phyloP scores from a whole-genome alignment of 2,329 filamentous ascomycete species.

The Aureobasidium sp. region DNA sequence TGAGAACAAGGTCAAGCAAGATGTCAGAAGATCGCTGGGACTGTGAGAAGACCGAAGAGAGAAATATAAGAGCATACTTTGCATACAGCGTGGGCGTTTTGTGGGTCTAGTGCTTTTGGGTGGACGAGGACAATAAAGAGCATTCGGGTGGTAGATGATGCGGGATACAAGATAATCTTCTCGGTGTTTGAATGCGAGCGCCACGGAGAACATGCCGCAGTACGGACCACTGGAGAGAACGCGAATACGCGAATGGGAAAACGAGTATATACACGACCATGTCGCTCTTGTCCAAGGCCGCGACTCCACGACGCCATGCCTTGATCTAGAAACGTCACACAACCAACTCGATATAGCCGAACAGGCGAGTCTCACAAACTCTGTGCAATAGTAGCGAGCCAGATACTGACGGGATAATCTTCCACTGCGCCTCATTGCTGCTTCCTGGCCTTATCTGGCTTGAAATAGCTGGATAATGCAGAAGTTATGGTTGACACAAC shows the following conservation, averaged over 20 bases:
- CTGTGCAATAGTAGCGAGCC: no score
- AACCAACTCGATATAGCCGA: neutral
- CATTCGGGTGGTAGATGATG: neutral
- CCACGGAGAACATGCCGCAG: neutral
- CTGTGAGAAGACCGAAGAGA: neutral
- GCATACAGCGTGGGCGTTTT: conserved; percentile 1
- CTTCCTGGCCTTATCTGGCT: neutral
- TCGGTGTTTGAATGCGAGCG: no score
- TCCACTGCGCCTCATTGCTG: no score
- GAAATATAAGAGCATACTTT: neutral
- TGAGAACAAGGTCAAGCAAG: conserved; percentile 74
- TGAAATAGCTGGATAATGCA: neutral
- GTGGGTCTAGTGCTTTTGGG: neutral
- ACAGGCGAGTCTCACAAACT: neutral
- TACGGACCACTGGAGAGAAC: neutral
- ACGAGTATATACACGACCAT: neutral
- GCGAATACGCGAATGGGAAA: neutral
- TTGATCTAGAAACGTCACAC: neutral
- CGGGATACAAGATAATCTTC: neutral
- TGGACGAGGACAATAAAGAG: neutral
- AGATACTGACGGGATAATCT: neutral
- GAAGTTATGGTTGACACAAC: neutral
- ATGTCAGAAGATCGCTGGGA: conserved; percentile 71
- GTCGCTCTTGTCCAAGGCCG: neutral
- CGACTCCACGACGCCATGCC: neutral